These are phyloP conservation scores for Podaxis sp. DNA, from an alignment of 768 basidiomycete genomes.

Conservation along the genomic window DNA sequence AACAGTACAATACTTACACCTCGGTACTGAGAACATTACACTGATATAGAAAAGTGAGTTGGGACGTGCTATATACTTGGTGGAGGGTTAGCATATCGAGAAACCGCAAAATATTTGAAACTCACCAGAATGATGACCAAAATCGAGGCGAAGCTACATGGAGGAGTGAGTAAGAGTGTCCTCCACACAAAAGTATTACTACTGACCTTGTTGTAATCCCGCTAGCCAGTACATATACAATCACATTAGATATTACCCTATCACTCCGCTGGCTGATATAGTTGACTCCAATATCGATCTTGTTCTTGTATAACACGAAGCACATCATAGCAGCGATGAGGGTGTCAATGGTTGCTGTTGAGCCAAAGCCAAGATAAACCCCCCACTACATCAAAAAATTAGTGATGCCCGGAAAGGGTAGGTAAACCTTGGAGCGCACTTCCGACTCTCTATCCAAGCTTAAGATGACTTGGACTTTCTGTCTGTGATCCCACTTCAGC, in stretches of 20 bases:
- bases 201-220: slow-evolving; percentile 29
- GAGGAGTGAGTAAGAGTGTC: background rate
- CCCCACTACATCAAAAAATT: slow-evolving; percentile 23
- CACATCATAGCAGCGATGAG: slow-evolving; percentile 32
- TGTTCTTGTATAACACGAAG: slow-evolving; percentile 28
- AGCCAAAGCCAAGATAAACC: slow-evolving; percentile 31
- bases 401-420: background rate
- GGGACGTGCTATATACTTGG: slow-evolving; percentile 29
- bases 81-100: background rate
- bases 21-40: slow-evolving; percentile 29
- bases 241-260: slow-evolving; percentile 25
- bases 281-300: background rate
- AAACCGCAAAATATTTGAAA: background rate
- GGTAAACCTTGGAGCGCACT: background rate
- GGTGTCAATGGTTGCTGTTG: slow-evolving; percentile 29
- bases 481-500: background rate
- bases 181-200: background rate
- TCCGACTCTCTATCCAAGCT: background rate
- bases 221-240: slow-evolving; percentile 31
- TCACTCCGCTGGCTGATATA: slow-evolving; percentile 18
- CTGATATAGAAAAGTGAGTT: slow-evolving; percentile 29
- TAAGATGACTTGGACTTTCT: background rate
- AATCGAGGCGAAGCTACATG: slow-evolving; percentile 26
- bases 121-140: slow-evolving; percentile 28
- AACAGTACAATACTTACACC: slow-evolving; percentile 20